A percentile compares a stretch with the other conserved stretches of the same genome.
phyloP scores from a whole-genome alignment of 495 filamentous ascomycete species.

The Hapsidospora chrysogenum region DNA sequence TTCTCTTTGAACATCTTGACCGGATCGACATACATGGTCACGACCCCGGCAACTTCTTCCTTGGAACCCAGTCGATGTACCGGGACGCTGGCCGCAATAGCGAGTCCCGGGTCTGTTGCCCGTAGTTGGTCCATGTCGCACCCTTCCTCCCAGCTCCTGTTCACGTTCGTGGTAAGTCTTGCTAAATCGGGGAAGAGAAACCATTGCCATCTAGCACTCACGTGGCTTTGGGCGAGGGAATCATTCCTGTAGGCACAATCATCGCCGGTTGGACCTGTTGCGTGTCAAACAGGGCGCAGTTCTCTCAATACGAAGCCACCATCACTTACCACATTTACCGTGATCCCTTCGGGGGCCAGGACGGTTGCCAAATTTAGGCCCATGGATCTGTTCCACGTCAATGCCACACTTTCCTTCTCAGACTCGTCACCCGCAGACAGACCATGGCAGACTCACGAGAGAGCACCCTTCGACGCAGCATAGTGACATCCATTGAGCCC shows the following conservation, averaged over 20 bases:
- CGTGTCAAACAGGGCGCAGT: too few species aligned
- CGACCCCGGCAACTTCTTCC: conserved; percentile 1
- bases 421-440: too few species aligned
- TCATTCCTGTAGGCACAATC: conserved; percentile 3
- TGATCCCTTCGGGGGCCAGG: neutral
- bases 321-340: conserved; percentile 1
- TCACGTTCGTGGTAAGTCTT: neutral
- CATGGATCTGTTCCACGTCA: neutral
- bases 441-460: neutral
- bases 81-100: neutral
- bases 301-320: neutral
- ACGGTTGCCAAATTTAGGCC: neutral
- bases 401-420: too few species aligned
- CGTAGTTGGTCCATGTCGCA: neutral
- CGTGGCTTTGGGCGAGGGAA: conserved; percentile 1
- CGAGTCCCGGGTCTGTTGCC: neutral
- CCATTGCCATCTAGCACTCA: neutral
- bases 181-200: too few species aligned
- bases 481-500: conserved; percentile 1
- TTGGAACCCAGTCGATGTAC: neutral
- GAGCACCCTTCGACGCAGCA: conserved; percentile 1
- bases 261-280: conserved; percentile 2
- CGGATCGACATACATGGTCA: conserved; percentile 1
- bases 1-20: neutral
- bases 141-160: neutral